phyloP scores from a whole-genome alignment of 495 filamentous ascomycete genomes.

The Neurospora sp. region DNA sequence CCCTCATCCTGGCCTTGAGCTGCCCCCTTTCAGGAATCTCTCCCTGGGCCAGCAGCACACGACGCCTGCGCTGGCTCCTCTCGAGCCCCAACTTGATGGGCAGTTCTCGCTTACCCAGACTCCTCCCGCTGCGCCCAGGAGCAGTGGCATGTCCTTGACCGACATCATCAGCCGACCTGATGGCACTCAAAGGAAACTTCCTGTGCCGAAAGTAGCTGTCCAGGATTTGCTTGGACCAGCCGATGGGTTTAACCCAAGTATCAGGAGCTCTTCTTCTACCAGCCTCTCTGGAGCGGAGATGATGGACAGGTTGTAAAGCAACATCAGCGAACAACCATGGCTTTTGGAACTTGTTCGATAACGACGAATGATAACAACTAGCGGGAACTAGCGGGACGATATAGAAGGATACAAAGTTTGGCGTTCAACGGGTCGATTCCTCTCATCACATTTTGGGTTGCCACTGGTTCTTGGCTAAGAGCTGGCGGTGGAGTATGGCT shows the following conservation, averaged over 20 bases:
- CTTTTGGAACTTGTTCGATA: background rate
- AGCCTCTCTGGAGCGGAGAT: slow-evolving; percentile 37
- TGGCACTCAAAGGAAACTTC: slow-evolving; percentile 84
- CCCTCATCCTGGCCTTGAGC: slow-evolving; percentile 56
- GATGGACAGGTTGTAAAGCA: slow-evolving; percentile 24
- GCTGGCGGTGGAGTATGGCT: background rate
- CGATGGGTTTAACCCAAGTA: slow-evolving; percentile 46
- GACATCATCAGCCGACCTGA: slow-evolving; percentile 89
- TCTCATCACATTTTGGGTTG: background rate
- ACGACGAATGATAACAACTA: background rate
- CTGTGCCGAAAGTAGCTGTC: slow-evolving; percentile 78
- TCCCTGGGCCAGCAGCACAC: slow-evolving; percentile 64
- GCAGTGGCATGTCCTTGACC: slow-evolving; percentile 62
- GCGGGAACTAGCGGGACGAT: slow-evolving; percentile 3
- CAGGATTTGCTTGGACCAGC: slow-evolving; percentile 69
- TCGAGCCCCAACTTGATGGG: slow-evolving; percentile 66
- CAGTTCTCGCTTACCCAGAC: slow-evolving; percentile 27
- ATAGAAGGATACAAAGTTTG: slow-evolving; percentile 8
- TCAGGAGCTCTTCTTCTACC: slow-evolving; percentile 37
- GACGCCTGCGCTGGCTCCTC: slow-evolving; percentile 80
- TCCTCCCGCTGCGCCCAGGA: slow-evolving; percentile 29
- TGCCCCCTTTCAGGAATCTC: slow-evolving; percentile 83
- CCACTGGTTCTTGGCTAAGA: background rate
- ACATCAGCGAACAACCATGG: background rate
- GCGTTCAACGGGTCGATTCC: background rate